These are phyloP conservation scores for Metschnikowia orientalis DNA, from an alignment of 805 yeast species.

Conservation along the genomic window DNA sequence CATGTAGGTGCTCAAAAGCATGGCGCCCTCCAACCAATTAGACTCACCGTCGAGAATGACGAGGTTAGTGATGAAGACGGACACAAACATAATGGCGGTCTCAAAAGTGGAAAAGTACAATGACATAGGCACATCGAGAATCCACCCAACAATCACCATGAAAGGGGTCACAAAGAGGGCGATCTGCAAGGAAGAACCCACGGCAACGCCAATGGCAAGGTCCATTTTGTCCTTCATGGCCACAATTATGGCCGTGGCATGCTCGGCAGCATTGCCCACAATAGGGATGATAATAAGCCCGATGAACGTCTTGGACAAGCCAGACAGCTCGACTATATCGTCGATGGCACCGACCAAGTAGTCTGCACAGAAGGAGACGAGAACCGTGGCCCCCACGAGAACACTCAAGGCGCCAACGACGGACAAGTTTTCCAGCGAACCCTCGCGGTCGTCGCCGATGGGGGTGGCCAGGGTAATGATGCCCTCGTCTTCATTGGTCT, in stretches of 20 bases:
- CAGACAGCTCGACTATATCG: conserved; percentile 75
- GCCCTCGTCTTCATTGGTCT: conserved; percentile 38
- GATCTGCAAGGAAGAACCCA: conserved; percentile 93
- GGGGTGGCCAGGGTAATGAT: conserved; percentile 32
- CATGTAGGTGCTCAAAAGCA: conserved; percentile 81
- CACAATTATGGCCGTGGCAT: conserved; percentile 92
- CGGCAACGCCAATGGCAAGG: conserved; percentile 92
- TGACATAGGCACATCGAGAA: conserved; percentile 85
- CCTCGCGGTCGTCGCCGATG: conserved; percentile 15
- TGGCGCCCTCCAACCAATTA: conserved; percentile 95
- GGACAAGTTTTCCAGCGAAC: conserved; percentile 39
- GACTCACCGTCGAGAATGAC: conserved; percentile 90
- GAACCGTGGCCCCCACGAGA: conserved; percentile 61
- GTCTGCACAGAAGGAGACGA: conserved; percentile 91
- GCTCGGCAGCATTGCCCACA: conserved; percentile 98
- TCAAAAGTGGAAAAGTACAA: conserved; percentile 89
- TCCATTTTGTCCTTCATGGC: conserved; percentile 98
- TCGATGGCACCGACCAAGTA: conserved; percentile 91
- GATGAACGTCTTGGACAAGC: conserved; percentile 89
- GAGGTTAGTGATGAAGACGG: conserved; percentile 84
- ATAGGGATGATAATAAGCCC: conserved; percentile 93
- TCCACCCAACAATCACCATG: conserved; percentile 94
- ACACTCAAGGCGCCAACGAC: conserved; percentile 50
- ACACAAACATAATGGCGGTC: conserved; percentile 84
- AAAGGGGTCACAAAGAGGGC: conserved; percentile 94